Evolutionary conservation across 139 green algal species (phyloP), one percentile per base, ranked within the genome.

Genomic region (Trebouxia sp.): DNA sequence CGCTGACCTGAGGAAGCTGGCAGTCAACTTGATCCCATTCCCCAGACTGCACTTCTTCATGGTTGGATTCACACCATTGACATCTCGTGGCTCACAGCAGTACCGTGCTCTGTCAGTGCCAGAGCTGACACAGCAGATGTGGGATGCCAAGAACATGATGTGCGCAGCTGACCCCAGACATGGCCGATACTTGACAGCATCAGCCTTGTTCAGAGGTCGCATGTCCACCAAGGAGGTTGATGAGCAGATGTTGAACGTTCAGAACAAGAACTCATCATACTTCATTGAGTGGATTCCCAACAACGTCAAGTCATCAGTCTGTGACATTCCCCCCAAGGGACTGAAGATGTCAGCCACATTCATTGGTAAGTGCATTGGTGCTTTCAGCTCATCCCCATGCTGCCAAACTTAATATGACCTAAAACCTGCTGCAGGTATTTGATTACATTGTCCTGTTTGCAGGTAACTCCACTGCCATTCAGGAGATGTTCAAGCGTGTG

Each of bases 141-240:
- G 95, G 95, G 96, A 99, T 80, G 95, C 96, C 78, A 99, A 99
- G 90, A 99, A 99, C 94, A 99, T 99, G 96, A 99, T 99, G 96
- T 99, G 96, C 87, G 96, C 96, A 24, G 97, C 96, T 42, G 96
- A 99, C 87, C 96, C 96, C 20, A 91, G 96, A 78, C 96, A 99
- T 83, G 96, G 96, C 51, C 94, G 96, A 76, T 99, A 99, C 91
- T 91, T 99, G 51, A 99, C 96, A 30, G 96, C 96, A 56, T 98
- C 94, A 9, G 96, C 96, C 26, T 78, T 98, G 78, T 99, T 99
- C 95, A 77, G 96, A 53, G 96, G 96, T 42, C 89, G 92, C 81
- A 99, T 99, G 96, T 97, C 92, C 75, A 98, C 95, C 82, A 98
- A 98, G 90, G 94, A 91, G 75, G 96, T 99, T 26, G 96, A 99